Evolutionary conservation across 345 rosid genomes (phyloP), one percentile per base, ranked within the genome.

Genomic region (Hirschfeldia incana): DNA sequence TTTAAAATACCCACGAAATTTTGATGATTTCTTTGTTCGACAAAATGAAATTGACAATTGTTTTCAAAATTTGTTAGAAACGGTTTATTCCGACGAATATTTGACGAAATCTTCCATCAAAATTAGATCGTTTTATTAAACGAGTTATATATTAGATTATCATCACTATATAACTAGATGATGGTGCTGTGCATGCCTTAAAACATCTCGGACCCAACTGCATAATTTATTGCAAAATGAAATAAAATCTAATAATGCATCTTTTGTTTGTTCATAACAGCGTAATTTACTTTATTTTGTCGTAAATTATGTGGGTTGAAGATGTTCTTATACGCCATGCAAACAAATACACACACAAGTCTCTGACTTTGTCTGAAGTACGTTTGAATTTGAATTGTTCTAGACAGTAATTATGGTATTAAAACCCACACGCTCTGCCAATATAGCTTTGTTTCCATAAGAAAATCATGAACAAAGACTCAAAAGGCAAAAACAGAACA

Each of bases 151-250:
- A n/a, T 49, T 7, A 1, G 17, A n/a, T 1, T 13, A 44, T 44
- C 53, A 44, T 44, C 53, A 44, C 2, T 44, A 32, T 55, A 58
- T 8, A 17, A 15, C 28, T 33, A 51, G 42, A 55, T 78, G 67
- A 78, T 78, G 77, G 46, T 42, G 68, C n/a, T 30, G 68, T 66
- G 81, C 76, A 78, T 78, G 76, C 75, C 65, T 61, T 21, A 21
- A 21, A 21, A 21, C 21, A 21, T 21, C 21, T 21, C 21, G 21
- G 21, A 21, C 21, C 21, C 21, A 21, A 21, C 21, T 21, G 21
- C 21, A 21, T 21, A 21, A 21, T 21, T 21, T 21, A 21, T 21
- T 21, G 21, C 21, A 21, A 21, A 21, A 21, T 21, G 21, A 21
- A 21, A 21, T 21, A 21, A 21, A 21, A 21, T 21, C 21, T 21